Base-by-base conservation (phyloP, 2,329 filamentous ascomycete species). In the Cladophialophora chaetospira region DNA sequence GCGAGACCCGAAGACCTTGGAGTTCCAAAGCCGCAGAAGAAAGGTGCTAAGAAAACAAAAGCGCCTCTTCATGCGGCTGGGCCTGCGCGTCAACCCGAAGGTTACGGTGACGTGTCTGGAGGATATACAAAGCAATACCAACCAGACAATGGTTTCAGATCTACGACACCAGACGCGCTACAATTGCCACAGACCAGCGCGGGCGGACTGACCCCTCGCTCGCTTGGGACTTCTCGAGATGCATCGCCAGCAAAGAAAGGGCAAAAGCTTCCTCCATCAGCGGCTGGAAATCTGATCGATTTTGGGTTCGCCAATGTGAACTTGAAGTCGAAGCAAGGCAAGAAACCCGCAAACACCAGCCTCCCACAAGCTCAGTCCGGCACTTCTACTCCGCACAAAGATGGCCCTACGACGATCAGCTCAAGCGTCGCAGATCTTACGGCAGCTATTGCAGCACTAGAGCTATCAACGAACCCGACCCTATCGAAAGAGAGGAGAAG, bases 391-490 rank as follows among this genome's bases (percentile, higher is more conserved):
- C 85, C 87, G 1, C 77, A 94, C 15, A 83, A 83, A 46, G 63
- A 59, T 2, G 43, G 52, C 35, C 53, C 74, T 28, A 75, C 73
- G 9, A 67, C 65, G 3, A 68, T 64, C 6, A 76, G 76, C 4
- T 73, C 89, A 64, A 75, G 74, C 56, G 76, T 78, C 15, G 71
- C 72, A 3, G 83, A 86, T 64, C 70, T 87, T 3, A 84, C 85
- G 31, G 86, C 91, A 1, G 92, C 93, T 3, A 97, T 99, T 64
- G 87, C 91, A 21, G 82, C 87, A 2, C 82, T 99, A 5, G 94
- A 99, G 70, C 82, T 96, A n/a, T 88, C 89, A 50, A 97, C 92
- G 2, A 97, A 97, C 68, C 91, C 91, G 0, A 83, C 85, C 0
- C 74, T 91, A 21, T 76, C 85, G 21, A 73, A 75, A 23, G 79